These are phyloP conservation scores for Aspergillus aculeatinus DNA, from an alignment of 2,329 filamentous ascomycete species.

Conservation along the genomic window DNA sequence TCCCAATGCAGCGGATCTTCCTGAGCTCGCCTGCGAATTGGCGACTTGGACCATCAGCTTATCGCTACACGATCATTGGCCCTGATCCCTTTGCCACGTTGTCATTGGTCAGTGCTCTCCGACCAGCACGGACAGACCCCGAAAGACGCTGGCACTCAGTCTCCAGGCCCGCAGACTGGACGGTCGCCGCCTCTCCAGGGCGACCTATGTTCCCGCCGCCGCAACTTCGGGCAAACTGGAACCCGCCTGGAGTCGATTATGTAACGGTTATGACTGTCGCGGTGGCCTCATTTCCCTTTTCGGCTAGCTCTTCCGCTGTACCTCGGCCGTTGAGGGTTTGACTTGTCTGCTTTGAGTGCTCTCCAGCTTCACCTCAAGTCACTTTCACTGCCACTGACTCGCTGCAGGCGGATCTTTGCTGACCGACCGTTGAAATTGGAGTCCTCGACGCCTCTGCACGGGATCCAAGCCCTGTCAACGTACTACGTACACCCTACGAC, in stretches of 20 bases:
- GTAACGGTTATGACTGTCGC: conserved; percentile 7
- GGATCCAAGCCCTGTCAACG: not conserved
- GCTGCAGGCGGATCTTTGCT: not conserved
- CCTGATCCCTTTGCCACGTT: not conserved
- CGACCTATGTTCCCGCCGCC: not conserved
- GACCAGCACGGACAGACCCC: conserved; percentile 23
- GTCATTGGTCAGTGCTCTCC: conserved; percentile 16
- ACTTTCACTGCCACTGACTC: not conserved
- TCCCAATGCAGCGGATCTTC: conserved; percentile 15
- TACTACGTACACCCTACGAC: not conserved
- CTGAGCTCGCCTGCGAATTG: conserved; percentile 18
- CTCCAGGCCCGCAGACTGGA: not conserved
- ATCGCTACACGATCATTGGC: conserved; percentile 19
- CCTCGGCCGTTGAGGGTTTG: conserved; percentile 12
- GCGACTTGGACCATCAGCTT: conserved; percentile 16
- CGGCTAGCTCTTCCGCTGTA: conserved; percentile 10
- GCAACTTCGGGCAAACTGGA: conserved; percentile 7
- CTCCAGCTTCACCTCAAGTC: not conserved
- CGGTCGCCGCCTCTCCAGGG: conserved; percentile 7
- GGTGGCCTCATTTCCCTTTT: not conserved
- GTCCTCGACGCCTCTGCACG: not conserved
- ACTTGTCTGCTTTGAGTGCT: not conserved
- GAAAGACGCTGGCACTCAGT: conserved; percentile 3
- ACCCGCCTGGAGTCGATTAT: conserved; percentile 8
- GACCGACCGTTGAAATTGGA: not conserved